Base-by-base conservation (phyloP, 805 yeast species). In the Naumovozyma castellii region DNA sequence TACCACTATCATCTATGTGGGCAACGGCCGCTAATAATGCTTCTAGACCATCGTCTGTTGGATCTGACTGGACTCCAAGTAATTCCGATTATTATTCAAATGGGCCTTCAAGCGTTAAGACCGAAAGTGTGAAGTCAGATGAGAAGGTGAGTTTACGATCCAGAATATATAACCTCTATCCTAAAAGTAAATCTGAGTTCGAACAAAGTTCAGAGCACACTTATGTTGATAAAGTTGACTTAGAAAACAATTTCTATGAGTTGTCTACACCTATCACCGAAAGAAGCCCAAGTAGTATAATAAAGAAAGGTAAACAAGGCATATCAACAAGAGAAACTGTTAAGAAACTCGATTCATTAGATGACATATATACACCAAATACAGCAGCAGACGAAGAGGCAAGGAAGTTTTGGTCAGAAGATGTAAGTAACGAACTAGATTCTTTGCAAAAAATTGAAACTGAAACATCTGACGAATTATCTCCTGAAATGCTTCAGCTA, bases 1-100 rank as follows among this genome's bases (percentile, higher is more conserved):
- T 87, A 39, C 96, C 96, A 1, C 60, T 88, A 36, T 77, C 95
- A 0, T 76, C 95, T 0, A 72, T 87, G 73, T 87, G 97, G 97
- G 94, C 96, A 0, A 66, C 80, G 3, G 67, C 86, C 2, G 69
- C 80, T 1, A 78, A 79, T 49, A 74, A 73, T 41, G 53, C 69
- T 2, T 41, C 69, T 3, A 49, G 48, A 6, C 71, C 78, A 17
- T 62, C 64, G 2, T 67, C 77, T 1, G 33, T 59, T 12, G 46
- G 40, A 28, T 45, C 58, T 5, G 53, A 53, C 5, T 49, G 43
- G 25, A 35, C 52, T 5, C 41, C 50, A 4, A 46, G 36, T 3
- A 28, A 44, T n/a, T 41, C 44, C 10, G 52, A 54, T 13, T 54
- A 51, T 18, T 43, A 45, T 35, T 46, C 51, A 18, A 45, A 35